These are phyloP conservation scores for Xylariaceae sp. DNA, from an alignment of 2,329 filamentous ascomycete species.

Conservation along the genomic window DNA sequence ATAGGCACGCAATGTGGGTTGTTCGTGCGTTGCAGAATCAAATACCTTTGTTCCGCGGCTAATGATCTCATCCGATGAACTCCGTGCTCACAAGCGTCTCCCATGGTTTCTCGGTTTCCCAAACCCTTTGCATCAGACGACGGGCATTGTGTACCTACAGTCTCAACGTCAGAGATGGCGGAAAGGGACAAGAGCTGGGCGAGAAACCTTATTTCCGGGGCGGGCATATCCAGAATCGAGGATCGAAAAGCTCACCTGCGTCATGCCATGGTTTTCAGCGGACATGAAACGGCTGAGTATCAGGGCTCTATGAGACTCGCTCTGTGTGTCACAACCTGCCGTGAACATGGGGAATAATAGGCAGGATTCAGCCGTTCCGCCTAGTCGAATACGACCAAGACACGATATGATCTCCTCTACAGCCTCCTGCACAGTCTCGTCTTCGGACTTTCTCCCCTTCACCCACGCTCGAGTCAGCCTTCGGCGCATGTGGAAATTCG, in stretches of 20 bases:
- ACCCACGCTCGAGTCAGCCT: too few species aligned
- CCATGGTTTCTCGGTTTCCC: constrained; percentile 66
- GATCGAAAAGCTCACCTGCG: constrained; percentile 53
- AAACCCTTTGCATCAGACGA: constrained; percentile 63
- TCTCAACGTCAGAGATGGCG: constrained; percentile 12
- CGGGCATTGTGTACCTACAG: constrained; percentile 55
- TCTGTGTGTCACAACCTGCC: constrained; percentile 69
- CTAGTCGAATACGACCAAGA: constrained; percentile 58
- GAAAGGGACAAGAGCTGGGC: neutral
- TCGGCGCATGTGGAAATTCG: too few species aligned
- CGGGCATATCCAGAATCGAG: neutral
- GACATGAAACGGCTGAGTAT: constrained; percentile 63
- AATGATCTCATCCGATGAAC: constrained; percentile 57
- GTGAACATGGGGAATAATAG: constrained; percentile 79
- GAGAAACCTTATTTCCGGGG: neutral
- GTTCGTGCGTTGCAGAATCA: too few species aligned
- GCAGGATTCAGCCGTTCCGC: constrained; percentile 70
- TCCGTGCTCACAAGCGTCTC: constrained; percentile 63
- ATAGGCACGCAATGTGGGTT: too few species aligned
- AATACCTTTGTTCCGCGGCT: neutral
- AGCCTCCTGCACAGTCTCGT: constrained; percentile 58
- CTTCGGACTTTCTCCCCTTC: constrained; percentile 54
- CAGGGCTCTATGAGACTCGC: constrained; percentile 50
- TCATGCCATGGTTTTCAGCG: constrained; percentile 72
- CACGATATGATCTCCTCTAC: constrained; percentile 61